A percentile compares a stretch with the other conserved stretches of the same genome.
Evolutionary conservation across 78 protist genomes (phyloP).

Genomic region (Dictyostelium capitatum): DNA sequence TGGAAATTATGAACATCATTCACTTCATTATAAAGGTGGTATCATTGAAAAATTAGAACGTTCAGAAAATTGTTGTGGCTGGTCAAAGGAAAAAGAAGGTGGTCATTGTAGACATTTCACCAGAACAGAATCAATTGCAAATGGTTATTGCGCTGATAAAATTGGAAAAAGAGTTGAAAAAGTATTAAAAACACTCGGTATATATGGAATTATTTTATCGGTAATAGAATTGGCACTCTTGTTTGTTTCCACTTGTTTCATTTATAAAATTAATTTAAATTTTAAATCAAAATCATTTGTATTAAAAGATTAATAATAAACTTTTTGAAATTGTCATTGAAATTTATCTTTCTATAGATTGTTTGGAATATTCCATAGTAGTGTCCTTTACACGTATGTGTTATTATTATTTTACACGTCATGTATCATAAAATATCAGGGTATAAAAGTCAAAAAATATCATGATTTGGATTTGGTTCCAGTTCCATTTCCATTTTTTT

Average conservation of each 20-base stretch:
- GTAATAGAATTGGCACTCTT: background rate
- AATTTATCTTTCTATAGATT: too few relatives aligned
- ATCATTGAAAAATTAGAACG: background rate
- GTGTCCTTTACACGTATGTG: too few relatives aligned
- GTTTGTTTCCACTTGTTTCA: background rate
- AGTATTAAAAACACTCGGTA: background rate
- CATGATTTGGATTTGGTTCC: too few relatives aligned
- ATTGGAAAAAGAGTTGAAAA: slow-evolving; percentile 2
- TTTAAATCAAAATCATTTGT: slow-evolving; percentile 9
- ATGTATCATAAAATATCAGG: too few relatives aligned
- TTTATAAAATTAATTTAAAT: background rate
- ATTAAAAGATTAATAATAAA: background rate
- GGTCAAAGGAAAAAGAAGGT: slow-evolving; percentile 13
- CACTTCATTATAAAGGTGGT: background rate
- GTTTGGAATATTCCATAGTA: too few relatives aligned
- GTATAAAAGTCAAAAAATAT: too few relatives aligned
- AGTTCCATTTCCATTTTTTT: too few relatives aligned
- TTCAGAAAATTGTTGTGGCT: background rate
- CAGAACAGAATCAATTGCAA: background rate
- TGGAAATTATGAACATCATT: background rate
- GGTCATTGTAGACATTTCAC: background rate
- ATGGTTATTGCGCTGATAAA: background rate
- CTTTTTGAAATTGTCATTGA: background rate
- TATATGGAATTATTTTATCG: background rate
- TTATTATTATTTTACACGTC: too few relatives aligned